A percentile compares a stretch with the other conserved stretches of the same genome.
Conservation (phyloP, 1,139 yeast species). For the Debaryomycetaceae sp. region DNA sequence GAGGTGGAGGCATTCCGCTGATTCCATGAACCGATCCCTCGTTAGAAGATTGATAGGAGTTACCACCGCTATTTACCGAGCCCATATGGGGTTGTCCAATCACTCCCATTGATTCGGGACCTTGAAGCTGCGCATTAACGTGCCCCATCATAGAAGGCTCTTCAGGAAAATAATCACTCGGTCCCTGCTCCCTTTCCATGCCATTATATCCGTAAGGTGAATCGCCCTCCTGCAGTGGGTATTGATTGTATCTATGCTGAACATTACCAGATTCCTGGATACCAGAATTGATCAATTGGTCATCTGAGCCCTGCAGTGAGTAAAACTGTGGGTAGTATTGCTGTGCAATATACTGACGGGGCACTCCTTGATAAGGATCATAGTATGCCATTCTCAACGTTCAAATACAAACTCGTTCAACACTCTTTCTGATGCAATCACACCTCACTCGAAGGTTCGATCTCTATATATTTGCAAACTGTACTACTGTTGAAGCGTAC, state of each 20-base stretch:
- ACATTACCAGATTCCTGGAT: constrained; percentile 3
- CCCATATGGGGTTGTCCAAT: constrained; percentile 1
- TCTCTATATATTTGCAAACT: too few relatives aligned
- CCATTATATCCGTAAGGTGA: constrained; percentile 9
- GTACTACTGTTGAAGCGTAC: too few relatives aligned
- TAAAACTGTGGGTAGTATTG: constrained; percentile 35
- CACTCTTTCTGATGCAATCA: too few relatives aligned
- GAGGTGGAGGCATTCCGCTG: background rate
- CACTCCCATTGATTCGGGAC: constrained; percentile 2
- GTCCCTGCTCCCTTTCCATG: constrained; percentile 11
- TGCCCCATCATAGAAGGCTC: constrained; percentile 19
- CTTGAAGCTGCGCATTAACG: constrained; percentile 4
- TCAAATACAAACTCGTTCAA: too few relatives aligned
- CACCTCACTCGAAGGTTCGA: too few relatives aligned
- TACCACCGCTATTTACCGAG: background rate
- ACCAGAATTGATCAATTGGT: constrained; percentile 5
- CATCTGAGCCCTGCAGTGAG: constrained; percentile 16
- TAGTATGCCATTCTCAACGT: constrained; percentile 35
- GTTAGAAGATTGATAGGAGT: background rate
- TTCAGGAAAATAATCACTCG: constrained; percentile 23
- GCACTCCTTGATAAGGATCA: constrained; percentile 42
- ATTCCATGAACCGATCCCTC: constrained; percentile 1
- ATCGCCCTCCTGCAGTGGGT: constrained; percentile 14
- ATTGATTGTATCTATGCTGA: constrained; percentile 11
- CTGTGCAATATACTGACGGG: constrained; percentile 38